phyloP scores from a whole-genome alignment of 2,329 filamentous ascomycete species.

The Pseudocercospora cruenta region DNA sequence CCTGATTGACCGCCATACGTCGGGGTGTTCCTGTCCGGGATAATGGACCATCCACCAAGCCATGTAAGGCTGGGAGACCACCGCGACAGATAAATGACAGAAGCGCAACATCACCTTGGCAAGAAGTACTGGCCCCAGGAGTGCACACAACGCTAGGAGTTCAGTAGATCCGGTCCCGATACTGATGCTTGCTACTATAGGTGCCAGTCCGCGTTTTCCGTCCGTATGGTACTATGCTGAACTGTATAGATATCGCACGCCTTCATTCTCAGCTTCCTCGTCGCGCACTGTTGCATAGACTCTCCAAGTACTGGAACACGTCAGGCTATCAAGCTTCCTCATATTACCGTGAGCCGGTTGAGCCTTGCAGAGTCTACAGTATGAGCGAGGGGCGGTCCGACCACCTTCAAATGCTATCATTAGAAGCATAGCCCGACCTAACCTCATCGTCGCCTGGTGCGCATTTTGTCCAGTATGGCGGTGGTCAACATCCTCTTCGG shows the following conservation, averaged over 20 bases:
- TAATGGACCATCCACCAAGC: too few species aligned
- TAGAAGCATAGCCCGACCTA: not conserved
- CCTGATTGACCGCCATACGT: too few species aligned
- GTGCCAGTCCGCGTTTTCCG: not conserved
- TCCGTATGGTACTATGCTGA: not conserved
- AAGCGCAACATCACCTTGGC: too few species aligned
- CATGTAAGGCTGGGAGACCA: too few species aligned
- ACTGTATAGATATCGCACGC: not conserved
- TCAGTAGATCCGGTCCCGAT: not conserved
- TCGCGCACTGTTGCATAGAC: not conserved
- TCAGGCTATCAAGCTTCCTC: not conserved
- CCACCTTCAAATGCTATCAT: conserved; percentile 1
- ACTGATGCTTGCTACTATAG: not conserved
- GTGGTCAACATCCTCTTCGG: not conserved
- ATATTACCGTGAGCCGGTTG: not conserved
- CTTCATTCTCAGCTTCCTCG: not conserved
- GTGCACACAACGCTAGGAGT: not conserved
- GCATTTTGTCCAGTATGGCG: not conserved
- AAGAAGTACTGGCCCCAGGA: too few species aligned
- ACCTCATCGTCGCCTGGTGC: not conserved
- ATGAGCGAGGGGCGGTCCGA: not conserved
- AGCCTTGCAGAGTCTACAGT: conserved; percentile 1
- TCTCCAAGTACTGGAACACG: not conserved
- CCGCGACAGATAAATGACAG: too few species aligned
- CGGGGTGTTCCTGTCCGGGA: too few species aligned